A percentile compares a stretch with the other conserved stretches of the same genome.
These are phyloP conservation scores for Penicillium aurantiogriseum DNA, from an alignment of 2,329 filamentous ascomycete species.

Conservation along the genomic window DNA sequence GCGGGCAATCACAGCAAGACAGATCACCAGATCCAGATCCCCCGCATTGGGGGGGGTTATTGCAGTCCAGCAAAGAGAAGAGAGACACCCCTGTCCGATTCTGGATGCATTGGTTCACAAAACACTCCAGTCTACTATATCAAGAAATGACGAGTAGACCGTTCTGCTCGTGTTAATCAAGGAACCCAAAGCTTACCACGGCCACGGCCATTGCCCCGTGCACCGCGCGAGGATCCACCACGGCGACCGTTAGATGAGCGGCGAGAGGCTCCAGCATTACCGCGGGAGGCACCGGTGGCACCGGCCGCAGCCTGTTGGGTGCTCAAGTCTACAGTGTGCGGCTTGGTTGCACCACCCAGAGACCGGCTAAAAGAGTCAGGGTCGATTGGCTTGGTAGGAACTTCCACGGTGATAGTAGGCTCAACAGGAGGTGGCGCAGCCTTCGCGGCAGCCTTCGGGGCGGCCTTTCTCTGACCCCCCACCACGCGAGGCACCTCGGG, in stretches of 20 bases:
- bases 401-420: constrained; percentile 36
- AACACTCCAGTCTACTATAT: constrained; percentile 15
- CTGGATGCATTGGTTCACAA: constrained; percentile 19
- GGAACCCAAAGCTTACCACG: constrained; percentile 48
- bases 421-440: constrained; percentile 28
- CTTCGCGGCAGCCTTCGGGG: constrained; percentile 29
- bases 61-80: constrained; percentile 20
- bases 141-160: constrained; percentile 22
- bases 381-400: constrained; percentile 49
- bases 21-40: constrained; percentile 8
- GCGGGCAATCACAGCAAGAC: constrained; percentile 9
- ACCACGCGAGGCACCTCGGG: constrained; percentile 29
- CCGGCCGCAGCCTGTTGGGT: constrained; percentile 27
- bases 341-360: constrained; percentile 32
- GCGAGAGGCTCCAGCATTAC: constrained; percentile 35
- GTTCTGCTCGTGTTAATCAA: constrained; percentile 31
- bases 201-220: constrained; percentile 39
- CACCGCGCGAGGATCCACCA: constrained; percentile 35
- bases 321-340: constrained; percentile 31
- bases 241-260: constrained; percentile 33
- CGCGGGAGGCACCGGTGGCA: constrained; percentile 30
- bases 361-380: constrained; percentile 50
- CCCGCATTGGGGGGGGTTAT: neutral
- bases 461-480: constrained; percentile 33
- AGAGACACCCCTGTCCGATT: constrained; percentile 20